A percentile compares a stretch with the other conserved stretches of the same genome.
These are phyloP conservation scores for Eucalyptus albens DNA, from an alignment of 345 rosid species.

Conservation along the genomic window DNA sequence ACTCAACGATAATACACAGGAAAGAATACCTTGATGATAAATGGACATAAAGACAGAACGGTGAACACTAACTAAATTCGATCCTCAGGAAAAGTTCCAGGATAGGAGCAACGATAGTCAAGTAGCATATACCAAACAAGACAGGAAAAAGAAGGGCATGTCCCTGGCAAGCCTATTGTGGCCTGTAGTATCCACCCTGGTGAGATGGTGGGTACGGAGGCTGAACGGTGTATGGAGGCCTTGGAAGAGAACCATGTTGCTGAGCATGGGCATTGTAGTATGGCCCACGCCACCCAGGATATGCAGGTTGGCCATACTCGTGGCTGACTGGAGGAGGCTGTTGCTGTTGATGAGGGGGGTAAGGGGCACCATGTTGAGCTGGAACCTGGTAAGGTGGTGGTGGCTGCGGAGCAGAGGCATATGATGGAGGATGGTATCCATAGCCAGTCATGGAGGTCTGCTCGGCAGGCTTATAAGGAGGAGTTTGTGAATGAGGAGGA, in stretches of 20 bases:
- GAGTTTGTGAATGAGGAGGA: constrained; percentile 26
- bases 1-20: neutral
- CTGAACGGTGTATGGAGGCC: constrained; percentile 75
- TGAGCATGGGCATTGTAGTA: constrained; percentile 68
- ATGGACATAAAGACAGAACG: neutral
- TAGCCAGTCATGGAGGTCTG: constrained; percentile 53
- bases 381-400: constrained; percentile 23
- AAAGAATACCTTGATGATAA: neutral
- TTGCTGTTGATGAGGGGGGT: constrained; percentile 49
- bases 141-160: neutral
- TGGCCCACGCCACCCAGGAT: constrained; percentile 90
- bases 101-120: neutral
- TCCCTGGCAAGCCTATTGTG: constrained; percentile 1
- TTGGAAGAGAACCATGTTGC: constrained; percentile 55
- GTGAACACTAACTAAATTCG: neutral
- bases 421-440: constrained; percentile 35
- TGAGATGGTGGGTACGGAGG: constrained; percentile 62
- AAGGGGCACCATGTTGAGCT: constrained; percentile 17
- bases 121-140: neutral
- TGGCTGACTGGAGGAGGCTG: constrained; percentile 53
- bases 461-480: constrained; percentile 64
- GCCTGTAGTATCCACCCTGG: constrained; percentile 81
- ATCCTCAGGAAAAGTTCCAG: neutral
- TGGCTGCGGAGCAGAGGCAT: constrained; percentile 35
- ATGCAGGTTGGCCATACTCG: constrained; percentile 72